These are phyloP conservation scores for Castanopsis chinensis DNA, from an alignment of 306 rosid species.

Conservation along the genomic window DNA sequence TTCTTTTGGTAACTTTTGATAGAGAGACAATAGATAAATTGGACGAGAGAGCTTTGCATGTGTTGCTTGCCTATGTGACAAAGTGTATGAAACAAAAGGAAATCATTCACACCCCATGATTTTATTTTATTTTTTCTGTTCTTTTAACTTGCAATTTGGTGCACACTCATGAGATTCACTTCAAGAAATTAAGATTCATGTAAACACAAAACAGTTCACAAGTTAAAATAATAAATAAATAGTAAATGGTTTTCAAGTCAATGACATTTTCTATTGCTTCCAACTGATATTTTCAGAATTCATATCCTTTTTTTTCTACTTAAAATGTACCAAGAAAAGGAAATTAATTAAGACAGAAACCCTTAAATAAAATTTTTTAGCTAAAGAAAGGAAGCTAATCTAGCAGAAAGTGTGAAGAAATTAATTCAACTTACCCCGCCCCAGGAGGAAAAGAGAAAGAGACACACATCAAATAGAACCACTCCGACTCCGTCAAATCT, in stretches of 20 bases:
- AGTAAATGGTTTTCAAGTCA: too few relatives aligned
- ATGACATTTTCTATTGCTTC: too few relatives aligned
- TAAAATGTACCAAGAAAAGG: too few relatives aligned
- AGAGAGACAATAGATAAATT: neutral
- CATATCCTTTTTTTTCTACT: too few relatives aligned
- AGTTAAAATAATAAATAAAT: neutral
- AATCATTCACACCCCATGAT: neutral
- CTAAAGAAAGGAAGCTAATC: neutral
- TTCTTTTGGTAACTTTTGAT: neutral
- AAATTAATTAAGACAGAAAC: neutral
- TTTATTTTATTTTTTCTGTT: neutral
- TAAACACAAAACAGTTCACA: neutral
- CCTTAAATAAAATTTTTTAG: neutral
- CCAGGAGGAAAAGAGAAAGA: constrained; percentile 90
- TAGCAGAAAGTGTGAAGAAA: neutral
- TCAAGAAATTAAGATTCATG: neutral
- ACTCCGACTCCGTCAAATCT: constrained; percentile 92
- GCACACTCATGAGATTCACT: neutral
- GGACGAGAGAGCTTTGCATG: neutral
- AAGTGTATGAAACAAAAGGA: neutral
- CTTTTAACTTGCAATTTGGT: neutral
- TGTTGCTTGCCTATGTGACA: neutral
- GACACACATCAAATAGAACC: constrained; percentile 98
- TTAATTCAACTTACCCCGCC: constrained; percentile 58
- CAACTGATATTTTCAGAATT: too few relatives aligned